Percentiles rank a stretch among this genome's conserved stretches.
Evolutionary conservation across 495 filamentous ascomycete genomes (phyloP).

Genomic region (Tuber magnatum): DNA sequence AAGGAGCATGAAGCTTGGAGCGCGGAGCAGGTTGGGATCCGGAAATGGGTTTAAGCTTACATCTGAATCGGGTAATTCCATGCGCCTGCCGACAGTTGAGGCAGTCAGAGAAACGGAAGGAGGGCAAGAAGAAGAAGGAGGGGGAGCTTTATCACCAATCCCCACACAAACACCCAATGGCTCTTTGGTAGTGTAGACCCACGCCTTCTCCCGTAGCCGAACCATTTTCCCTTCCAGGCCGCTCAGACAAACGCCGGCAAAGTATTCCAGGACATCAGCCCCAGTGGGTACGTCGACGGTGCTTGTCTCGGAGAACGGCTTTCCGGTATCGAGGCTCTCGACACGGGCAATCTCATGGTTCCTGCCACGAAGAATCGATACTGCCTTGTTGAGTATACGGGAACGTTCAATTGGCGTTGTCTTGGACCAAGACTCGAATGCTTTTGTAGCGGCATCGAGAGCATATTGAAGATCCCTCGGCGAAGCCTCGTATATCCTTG

Average conservation of each 20-base stretch:
- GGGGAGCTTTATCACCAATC: conserved; percentile 58
- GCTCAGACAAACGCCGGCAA: conserved; percentile 61
- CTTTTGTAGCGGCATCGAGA: conserved; percentile 53
- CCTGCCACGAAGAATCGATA: conserved; percentile 55
- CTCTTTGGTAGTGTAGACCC: conserved; percentile 68
- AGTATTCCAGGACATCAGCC: conserved; percentile 71
- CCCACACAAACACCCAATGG: conserved; percentile 69
- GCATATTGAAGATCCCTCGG: conserved; percentile 59
- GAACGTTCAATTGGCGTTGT: conserved; percentile 58
- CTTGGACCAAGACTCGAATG: conserved; percentile 61
- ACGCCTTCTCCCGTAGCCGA: conserved; percentile 60
- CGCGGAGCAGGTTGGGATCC: not conserved
- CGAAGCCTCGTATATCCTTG: conserved; percentile 58
- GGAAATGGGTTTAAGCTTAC: not conserved
- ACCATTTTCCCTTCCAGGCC: conserved; percentile 64
- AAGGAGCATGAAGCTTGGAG: not conserved
- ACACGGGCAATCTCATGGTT: conserved; percentile 64
- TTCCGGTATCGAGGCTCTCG: conserved; percentile 68
- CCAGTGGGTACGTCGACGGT: conserved; percentile 68
- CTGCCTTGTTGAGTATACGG: conserved; percentile 64
- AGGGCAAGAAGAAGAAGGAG: not conserved
- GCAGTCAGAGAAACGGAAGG: conserved; percentile 6
- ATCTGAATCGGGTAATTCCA: not conserved
- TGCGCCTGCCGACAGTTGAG: not conserved
- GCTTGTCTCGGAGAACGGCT: conserved; percentile 66